Evolutionary conservation across 371 early-diverging fungal genomes (phyloP).

Genomic region (Capniomyces stellatus): DNA sequence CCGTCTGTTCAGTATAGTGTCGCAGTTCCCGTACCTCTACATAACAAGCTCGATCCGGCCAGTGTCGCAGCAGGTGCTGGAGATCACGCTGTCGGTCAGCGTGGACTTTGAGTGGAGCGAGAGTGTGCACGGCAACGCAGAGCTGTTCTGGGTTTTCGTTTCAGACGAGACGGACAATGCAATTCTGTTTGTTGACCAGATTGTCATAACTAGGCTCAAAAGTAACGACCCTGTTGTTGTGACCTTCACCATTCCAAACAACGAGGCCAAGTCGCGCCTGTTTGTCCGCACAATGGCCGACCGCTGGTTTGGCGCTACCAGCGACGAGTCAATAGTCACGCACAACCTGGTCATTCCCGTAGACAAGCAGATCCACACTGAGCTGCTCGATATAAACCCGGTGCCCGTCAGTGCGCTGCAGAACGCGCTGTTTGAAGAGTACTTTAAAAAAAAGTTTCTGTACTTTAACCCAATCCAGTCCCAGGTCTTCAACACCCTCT

Average conservation of each 20-base stretch:
- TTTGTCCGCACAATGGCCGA: slow-evolving; percentile 80
- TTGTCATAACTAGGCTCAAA: slow-evolving; percentile 24
- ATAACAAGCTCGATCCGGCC: slow-evolving; percentile 63
- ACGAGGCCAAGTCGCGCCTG: slow-evolving; percentile 73
- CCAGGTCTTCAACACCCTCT: slow-evolving; percentile 90
- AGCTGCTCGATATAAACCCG: slow-evolving; percentile 72
- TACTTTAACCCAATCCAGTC: slow-evolving; percentile 98
- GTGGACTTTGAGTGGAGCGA: slow-evolving; percentile 88
- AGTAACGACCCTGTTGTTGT: slow-evolving; percentile 21
- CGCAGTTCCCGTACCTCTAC: slow-evolving; percentile 67
- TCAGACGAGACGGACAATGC: slow-evolving; percentile 60
- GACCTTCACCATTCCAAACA: slow-evolving; percentile 49
- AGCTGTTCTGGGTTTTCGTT: slow-evolving; percentile 91
- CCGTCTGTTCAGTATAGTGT: slow-evolving; percentile 46
- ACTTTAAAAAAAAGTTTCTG: slow-evolving; percentile 57
- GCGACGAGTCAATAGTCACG: slow-evolving; percentile 67
- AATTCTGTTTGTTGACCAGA: slow-evolving; percentile 43
- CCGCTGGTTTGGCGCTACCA: slow-evolving; percentile 84
- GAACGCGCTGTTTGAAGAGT: slow-evolving; percentile 55
- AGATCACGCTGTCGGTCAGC: slow-evolving; percentile 53
- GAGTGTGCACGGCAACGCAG: slow-evolving; percentile 62
- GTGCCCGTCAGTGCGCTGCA: slow-evolving; percentile 68
- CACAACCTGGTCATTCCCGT: slow-evolving; percentile 74
- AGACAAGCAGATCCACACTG: slow-evolving; percentile 50
- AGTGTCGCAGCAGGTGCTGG: slow-evolving; percentile 76